A percentile compares a stretch with the other conserved stretches of the same genome.
phyloP scores from a whole-genome alignment of 139 green algal genomes.

The Chlamydomonas eustigma region DNA sequence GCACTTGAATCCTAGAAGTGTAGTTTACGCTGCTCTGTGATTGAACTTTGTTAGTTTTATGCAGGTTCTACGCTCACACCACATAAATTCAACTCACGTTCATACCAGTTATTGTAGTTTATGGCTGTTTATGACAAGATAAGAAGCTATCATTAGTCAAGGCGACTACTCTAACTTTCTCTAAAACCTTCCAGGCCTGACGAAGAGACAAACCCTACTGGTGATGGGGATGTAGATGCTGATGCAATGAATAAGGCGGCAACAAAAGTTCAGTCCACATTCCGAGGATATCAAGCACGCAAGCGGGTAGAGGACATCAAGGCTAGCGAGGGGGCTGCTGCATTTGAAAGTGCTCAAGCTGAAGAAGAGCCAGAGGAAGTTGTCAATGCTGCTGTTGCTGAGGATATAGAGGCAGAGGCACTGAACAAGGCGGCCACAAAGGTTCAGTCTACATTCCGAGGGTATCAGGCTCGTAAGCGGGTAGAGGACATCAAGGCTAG shows the following conservation, averaged over 20 bases:
- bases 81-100: too few species aligned
- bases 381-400: not conserved
- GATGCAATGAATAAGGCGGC: conserved; percentile 35
- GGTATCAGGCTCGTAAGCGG: conserved; percentile 52
- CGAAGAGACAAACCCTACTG: too few species aligned
- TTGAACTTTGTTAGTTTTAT: too few species aligned
- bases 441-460: conserved; percentile 62
- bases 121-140: too few species aligned
- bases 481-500: conserved; percentile 26
- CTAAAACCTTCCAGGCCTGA: too few species aligned
- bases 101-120: too few species aligned
- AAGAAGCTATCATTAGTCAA: too few species aligned
- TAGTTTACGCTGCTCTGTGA: too few species aligned
- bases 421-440: conserved; percentile 54
- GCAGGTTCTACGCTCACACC: too few species aligned
- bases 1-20: too few species aligned
- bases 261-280: conserved; percentile 58
- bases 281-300: conserved; percentile 56
- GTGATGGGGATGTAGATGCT: too few species aligned
- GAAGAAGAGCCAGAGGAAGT: not conserved
- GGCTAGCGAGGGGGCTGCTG: not conserved
- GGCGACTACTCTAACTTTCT: too few species aligned
- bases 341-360: not conserved
- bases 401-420: conserved; percentile 6
- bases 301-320: conserved; percentile 40